Percentiles rank a stretch among this genome's conserved stretches.
These are phyloP conservation scores for Prunus mume DNA, from an alignment of 306 rosid genomes.

Conservation along the genomic window DNA sequence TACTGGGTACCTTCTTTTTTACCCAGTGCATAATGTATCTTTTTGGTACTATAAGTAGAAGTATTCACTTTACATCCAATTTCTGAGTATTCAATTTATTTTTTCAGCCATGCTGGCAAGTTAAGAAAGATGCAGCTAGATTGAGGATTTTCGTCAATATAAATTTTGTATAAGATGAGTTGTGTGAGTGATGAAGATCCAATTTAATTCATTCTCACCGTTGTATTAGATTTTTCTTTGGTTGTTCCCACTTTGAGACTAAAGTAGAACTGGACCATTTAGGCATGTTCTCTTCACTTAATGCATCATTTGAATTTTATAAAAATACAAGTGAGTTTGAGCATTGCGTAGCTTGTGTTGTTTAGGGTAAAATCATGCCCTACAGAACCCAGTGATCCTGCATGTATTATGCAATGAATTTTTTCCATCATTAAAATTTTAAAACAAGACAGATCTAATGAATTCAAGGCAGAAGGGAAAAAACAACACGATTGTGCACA, in stretches of 20 bases:
- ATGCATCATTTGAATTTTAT: not conserved
- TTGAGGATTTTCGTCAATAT: slow-evolving; percentile 20
- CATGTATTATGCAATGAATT: too few relatives aligned
- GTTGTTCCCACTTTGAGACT: slow-evolving; percentile 12
- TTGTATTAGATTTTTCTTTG: slow-evolving; percentile 6
- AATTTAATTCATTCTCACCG: not conserved
- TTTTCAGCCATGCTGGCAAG: slow-evolving; percentile 30
- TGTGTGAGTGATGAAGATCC: not conserved
- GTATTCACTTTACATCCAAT: not conserved
- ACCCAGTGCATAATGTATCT: not conserved
- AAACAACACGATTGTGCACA: too few relatives aligned
- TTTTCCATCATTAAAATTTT: too few relatives aligned
- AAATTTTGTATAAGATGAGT: slow-evolving; percentile 23
- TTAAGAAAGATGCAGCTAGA: slow-evolving; percentile 20
- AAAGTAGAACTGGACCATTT: slow-evolving; percentile 10
- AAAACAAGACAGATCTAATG: too few relatives aligned
- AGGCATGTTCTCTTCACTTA: not conserved
- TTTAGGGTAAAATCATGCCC: too few relatives aligned
- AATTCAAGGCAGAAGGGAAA: too few relatives aligned
- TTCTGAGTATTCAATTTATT: not conserved
- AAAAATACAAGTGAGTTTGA: not conserved
- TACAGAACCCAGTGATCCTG: too few relatives aligned
- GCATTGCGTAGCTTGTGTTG: not conserved
- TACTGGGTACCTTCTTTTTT: not conserved
- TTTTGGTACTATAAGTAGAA: not conserved